phyloP scores from a whole-genome alignment of 1,284 basidiomycete genomes.

The Singerocomus inundabilis region DNA sequence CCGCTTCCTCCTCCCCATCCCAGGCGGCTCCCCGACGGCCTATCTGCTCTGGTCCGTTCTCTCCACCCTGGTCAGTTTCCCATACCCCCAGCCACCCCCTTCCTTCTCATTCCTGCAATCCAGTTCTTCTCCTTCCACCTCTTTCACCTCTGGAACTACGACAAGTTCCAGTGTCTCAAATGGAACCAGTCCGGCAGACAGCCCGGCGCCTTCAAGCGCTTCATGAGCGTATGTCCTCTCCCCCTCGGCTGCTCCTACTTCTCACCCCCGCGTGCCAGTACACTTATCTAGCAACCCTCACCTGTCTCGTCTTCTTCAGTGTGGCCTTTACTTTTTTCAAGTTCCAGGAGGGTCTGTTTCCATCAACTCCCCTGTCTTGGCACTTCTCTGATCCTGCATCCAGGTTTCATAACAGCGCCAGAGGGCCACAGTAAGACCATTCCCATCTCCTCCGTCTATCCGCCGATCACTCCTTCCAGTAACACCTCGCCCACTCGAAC shows the following conservation, averaged over 20 bases:
- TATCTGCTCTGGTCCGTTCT: constrained; percentile 72
- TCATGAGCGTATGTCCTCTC: constrained; percentile 67
- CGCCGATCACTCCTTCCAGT: constrained; percentile 38
- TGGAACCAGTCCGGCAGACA: constrained; percentile 66
- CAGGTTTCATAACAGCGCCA: constrained; percentile 43
- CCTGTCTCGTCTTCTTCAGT: constrained; percentile 59
- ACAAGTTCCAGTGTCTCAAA: constrained; percentile 66
- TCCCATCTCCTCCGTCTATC: not conserved
- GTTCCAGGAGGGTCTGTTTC: constrained; percentile 59
- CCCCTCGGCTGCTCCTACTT: not conserved
- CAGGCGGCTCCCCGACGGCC: constrained; percentile 63
- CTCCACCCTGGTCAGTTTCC: constrained; percentile 50
- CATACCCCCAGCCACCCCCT: not conserved
- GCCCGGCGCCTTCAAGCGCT: constrained; percentile 74
- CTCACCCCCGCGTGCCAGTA: constrained; percentile 48
- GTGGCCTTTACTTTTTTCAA: constrained; percentile 60
- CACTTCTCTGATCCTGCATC: constrained; percentile 1
- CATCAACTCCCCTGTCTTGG: not conserved
- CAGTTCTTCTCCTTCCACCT: constrained; percentile 67
- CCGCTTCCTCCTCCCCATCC: too few relatives aligned
- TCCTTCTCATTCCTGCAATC: not conserved
- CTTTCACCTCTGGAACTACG: constrained; percentile 71
- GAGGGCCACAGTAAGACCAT: constrained; percentile 41
- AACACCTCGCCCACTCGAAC: constrained; percentile 49
- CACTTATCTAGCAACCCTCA: constrained; percentile 66